phyloP scores from a whole-genome alignment of 2,329 filamentous ascomycete species.

The Hypoxylon rubiginosum region DNA sequence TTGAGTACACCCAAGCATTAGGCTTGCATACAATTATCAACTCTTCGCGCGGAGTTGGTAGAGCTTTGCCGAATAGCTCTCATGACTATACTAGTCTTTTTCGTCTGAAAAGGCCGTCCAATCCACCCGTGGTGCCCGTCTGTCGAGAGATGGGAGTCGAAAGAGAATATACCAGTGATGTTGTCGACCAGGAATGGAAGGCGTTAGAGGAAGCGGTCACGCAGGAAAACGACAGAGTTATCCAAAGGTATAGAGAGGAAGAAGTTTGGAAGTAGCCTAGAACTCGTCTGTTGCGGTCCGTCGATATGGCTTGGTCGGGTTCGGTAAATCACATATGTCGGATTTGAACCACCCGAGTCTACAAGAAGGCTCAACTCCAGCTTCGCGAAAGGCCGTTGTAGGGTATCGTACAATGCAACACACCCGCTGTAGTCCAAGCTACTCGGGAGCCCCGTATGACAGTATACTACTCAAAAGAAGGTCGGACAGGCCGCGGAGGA shows the following conservation, averaged over 20 bases:
- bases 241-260: slow-evolving; percentile 19
- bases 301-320: slow-evolving; percentile 8
- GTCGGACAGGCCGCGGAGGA: slow-evolving; percentile 33
- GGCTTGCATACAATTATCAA: slow-evolving; percentile 58
- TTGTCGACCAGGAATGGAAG: slow-evolving; percentile 28
- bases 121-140: slow-evolving; percentile 45
- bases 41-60: slow-evolving; percentile 61
- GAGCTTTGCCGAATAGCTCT: slow-evolving; percentile 56
- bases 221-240: slow-evolving; percentile 24
- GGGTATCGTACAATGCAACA: slow-evolving; percentile 34
- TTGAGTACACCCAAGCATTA: slow-evolving; percentile 46
- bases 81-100: slow-evolving; percentile 56
- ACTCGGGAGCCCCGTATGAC: slow-evolving; percentile 17
- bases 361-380: slow-evolving; percentile 31
- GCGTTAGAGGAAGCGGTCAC: slow-evolving; percentile 16
- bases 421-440: slow-evolving; percentile 25
- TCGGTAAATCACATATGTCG: slow-evolving; percentile 22
- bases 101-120: slow-evolving; percentile 48
- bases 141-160: slow-evolving; percentile 61
- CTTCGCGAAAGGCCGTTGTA: slow-evolving; percentile 23
- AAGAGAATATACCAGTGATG: slow-evolving; percentile 70
- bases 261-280: slow-evolving; percentile 10
- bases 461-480: slow-evolving; percentile 16
- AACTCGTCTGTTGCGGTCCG: slow-evolving; percentile 20
- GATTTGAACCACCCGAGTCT: slow-evolving; percentile 27